A percentile compares a stretch with the other conserved stretches of the same genome.
phyloP scores from a whole-genome alignment of 208 protist genomes.

The Leishmania amazonensis region DNA sequence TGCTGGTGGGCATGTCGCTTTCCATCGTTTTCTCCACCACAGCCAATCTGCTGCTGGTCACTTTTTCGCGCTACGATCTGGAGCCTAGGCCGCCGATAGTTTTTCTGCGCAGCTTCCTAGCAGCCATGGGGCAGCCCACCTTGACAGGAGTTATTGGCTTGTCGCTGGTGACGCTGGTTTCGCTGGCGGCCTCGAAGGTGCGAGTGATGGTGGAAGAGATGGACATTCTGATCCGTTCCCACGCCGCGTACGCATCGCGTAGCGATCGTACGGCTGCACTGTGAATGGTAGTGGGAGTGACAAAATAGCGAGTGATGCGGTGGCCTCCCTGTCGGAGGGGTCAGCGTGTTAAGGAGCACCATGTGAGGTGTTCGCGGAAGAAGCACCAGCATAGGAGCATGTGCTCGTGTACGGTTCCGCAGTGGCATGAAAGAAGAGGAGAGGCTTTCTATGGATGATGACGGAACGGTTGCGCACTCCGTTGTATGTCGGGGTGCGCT shows the following conservation, averaged over 20 bases:
- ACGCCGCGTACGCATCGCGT: slow-evolving; percentile 44
- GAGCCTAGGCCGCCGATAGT: slow-evolving; percentile 20
- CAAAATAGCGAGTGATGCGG: not conserved
- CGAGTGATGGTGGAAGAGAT: slow-evolving; percentile 67
- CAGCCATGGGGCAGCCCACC: slow-evolving; percentile 66
- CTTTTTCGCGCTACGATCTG: slow-evolving; percentile 13
- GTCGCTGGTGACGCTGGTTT: slow-evolving; percentile 49
- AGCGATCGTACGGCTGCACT: not conserved
- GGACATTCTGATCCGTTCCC: slow-evolving; percentile 57
- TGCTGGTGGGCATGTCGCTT: slow-evolving; percentile 42
- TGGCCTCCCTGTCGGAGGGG: not conserved
- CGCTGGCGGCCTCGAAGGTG: slow-evolving; percentile 41
- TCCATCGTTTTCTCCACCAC: slow-evolving; percentile 52
- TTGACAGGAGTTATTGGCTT: slow-evolving; percentile 59
- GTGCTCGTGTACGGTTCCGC: not conserved
- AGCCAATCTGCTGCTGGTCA: slow-evolving; percentile 30
- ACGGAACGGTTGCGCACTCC: not conserved
- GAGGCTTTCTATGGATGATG: not conserved
- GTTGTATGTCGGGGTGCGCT: not conserved
- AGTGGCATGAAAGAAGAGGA: not conserved
- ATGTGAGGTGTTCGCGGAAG: not conserved
- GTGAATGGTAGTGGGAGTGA: not conserved
- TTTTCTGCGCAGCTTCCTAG: slow-evolving; percentile 47
- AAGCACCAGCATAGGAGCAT: not conserved
- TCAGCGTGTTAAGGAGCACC: not conserved